Evolutionary conservation across 805 yeast species (phyloP), one percentile per base, ranked within the genome.

Genomic region (Metschnikowia amazonensis): DNA sequence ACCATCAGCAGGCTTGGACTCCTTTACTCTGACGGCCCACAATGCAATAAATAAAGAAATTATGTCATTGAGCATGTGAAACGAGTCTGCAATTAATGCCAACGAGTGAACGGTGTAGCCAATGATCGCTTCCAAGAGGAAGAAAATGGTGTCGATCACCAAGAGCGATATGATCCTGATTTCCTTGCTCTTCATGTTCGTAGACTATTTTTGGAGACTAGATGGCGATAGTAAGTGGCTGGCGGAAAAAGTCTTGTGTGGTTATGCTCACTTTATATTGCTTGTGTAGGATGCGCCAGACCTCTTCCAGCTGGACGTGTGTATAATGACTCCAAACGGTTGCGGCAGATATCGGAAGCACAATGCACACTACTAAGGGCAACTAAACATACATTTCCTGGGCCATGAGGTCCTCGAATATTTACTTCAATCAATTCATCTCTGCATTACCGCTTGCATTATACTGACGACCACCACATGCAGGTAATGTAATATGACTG

Each of bases 51-150:
- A 52, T 29, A 92, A 72, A 1, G 97, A 89, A 48, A 92, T 81
- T 45, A 92, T 87, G 67, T 92, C 99, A 68, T 94, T 92, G 53
- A 92, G 74, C 98, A 94, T 94, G 65, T 92, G 99, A 77, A 92
- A 94, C 1, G 98, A 85, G 63, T 92, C 99, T 1, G 98, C 99
- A 45, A 92, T 83, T 44, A 92, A 76, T 0, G 99, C 98, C 59
- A 92, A 75, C 1, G 98, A 92, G 64, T 94, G 95, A 23, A 92
- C 96, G 21, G 92, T 78, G 64, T 90, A 94, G 16, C 96, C 96
- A 30, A 88, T 79, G 44, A 81, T 80, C 43, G 89, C 82, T 64
- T 92, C 99, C 50, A 92, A 57, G 29, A 94, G 71, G 75, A 94
- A 92, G 70, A 92, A 92, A 1, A 77, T 62, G 3, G 94, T 79